Conservation (phyloP, 2,329 filamentous ascomycete species). For the Botryotinia convoluta region DNA sequence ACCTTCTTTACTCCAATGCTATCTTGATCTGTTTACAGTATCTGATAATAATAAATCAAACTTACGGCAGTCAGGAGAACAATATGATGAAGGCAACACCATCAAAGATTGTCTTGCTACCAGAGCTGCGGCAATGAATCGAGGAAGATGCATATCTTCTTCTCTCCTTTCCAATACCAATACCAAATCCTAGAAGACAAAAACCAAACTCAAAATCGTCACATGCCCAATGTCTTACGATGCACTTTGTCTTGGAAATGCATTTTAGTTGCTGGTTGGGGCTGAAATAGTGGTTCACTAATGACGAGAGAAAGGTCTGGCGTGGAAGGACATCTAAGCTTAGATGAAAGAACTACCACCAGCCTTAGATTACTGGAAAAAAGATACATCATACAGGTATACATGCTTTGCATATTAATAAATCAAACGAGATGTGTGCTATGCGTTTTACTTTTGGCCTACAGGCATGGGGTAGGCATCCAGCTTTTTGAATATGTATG, state of each 20-base stretch:
- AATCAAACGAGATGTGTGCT: conserved; percentile 1
- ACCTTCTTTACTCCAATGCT: not conserved
- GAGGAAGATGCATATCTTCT: conserved; percentile 29
- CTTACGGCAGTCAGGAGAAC: conserved; percentile 34
- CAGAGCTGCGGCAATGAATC: conserved; percentile 26
- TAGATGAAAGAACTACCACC: not conserved
- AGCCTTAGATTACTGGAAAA: not conserved
- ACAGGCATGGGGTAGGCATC: conserved; percentile 5
- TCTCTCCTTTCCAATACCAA: not conserved
- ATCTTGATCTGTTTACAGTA: not conserved
- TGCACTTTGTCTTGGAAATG: conserved; percentile 20
- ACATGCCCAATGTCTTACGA: conserved; percentile 27
- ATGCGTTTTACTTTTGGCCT: conserved; percentile 1
- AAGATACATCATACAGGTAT: not conserved
- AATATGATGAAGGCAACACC: conserved; percentile 28
- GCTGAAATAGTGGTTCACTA: conserved; percentile 21
- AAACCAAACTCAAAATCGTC: not conserved
- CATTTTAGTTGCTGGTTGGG: conserved; percentile 28
- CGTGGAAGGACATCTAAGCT: not conserved
- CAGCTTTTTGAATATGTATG: conserved; percentile 9
- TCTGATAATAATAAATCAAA: not conserved
- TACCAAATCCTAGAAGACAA: no score
- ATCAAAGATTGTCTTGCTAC: conserved; percentile 23
- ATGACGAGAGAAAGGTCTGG: not conserved
- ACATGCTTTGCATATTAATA: not conserved